Evolutionary conservation across 306 rosid genomes (phyloP).

Genomic region (Pachyrhizus erosus): DNA sequence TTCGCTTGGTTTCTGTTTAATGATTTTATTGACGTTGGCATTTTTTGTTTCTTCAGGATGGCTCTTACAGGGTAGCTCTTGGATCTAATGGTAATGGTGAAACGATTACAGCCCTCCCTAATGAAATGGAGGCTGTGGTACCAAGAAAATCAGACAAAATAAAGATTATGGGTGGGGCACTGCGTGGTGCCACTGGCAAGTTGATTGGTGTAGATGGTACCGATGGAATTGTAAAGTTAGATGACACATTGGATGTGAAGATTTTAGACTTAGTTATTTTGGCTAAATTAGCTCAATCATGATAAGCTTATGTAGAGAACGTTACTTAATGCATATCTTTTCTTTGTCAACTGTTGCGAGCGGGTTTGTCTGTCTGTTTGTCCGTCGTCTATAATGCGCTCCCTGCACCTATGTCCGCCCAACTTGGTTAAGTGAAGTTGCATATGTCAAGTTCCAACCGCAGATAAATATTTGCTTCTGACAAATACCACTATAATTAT

Average conservation of each 20-base stretch:
- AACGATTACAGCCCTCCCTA: conserved; percentile 61
- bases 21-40: neutral
- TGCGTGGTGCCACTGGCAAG: conserved; percentile 94
- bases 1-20: neutral
- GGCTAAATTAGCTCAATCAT: conserved; percentile 78
- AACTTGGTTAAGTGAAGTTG: conserved; percentile 10
- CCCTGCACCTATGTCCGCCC: neutral
- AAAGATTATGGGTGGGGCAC: conserved; percentile 85
- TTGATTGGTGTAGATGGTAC: conserved; percentile 98
- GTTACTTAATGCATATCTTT: conserved; percentile 36
- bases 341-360: conserved; percentile 8
- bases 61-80: conserved; percentile 75
- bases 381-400: neutral
- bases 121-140: conserved; percentile 80
- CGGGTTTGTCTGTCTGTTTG: neutral
- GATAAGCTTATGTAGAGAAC: conserved; percentile 34
- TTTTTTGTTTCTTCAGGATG: conserved; percentile 70
- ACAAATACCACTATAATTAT: neutral
- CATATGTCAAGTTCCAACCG: neutral
- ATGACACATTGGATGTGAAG: conserved; percentile 91
- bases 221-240: conserved; percentile 96
- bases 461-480: neutral
- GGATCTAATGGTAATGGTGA: conserved; percentile 85
- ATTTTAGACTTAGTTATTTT: conserved; percentile 83
- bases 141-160: conserved; percentile 87